Evolutionary conservation across 805 yeast species (phyloP), one percentile per base, ranked within the genome.

Genomic region (Torulaspora franciscae): DNA sequence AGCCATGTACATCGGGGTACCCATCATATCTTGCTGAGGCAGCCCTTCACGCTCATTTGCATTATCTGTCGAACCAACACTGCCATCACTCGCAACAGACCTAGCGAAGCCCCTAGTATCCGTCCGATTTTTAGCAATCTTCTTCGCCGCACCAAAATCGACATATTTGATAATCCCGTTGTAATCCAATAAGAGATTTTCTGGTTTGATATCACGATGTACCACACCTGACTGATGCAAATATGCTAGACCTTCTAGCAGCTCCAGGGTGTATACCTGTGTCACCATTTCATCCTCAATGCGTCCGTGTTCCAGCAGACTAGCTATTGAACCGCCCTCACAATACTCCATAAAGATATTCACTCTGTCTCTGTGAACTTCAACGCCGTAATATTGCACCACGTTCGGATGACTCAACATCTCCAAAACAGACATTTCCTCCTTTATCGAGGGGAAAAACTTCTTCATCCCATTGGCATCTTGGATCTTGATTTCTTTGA

Each of bases 1-100:
- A 0, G 98, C 88, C 98, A 93, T 91, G 67, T 93, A 93, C 97
- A 91, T 93, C 11, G 98, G 98, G 0, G 99, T 93, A 32, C 99
- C 99, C 2, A 95, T 62, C 72, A 70, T 62, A 47, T 68, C 61
- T 49, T 68, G 50, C 14, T 55, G 42, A 23, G 48, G 46, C 13
- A 42, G 39, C 5, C 48, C 48, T 17, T 47, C 50, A 5, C 41
- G 47, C 19, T 47, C 46, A 1, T 32, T 32, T 62, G 45, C 49
- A 65, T 52, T 66, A 68, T 49, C 76, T 70, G 53, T 73, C 68
- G 38, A 40, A 17, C 39, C 40, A 7, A 46, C 34, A 22, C 40
- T 48, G 2, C 55, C 22, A 17, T 48, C 47, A 15, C 42, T 43
- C 6, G 45, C 42, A 13, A 19, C 24, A 8, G 46, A 29, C 45